Evolutionary conservation across 495 filamentous ascomycete genomes (phyloP).

Genomic region (Trichocladium antarcticum): DNA sequence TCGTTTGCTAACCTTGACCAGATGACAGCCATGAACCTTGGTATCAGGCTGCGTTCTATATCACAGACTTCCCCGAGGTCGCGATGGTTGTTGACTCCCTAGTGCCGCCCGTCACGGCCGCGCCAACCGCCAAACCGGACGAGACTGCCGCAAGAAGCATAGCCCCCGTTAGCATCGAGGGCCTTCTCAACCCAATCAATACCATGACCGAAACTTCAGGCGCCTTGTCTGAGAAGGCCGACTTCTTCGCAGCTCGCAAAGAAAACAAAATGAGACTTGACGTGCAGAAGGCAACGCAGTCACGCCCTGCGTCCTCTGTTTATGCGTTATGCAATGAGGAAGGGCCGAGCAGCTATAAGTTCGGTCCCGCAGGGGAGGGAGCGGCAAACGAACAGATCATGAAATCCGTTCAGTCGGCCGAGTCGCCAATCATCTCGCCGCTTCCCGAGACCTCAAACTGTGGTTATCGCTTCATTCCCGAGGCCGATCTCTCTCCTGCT

Average conservation of each 20-base stretch:
- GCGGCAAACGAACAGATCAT: neutral
- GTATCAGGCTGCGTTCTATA: neutral
- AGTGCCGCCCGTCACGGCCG: neutral
- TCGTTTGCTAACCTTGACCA: neutral
- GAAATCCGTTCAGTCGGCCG: no score
- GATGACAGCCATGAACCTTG: neutral
- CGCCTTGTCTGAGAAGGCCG: slow-evolving; percentile 28
- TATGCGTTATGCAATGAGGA: slow-evolving; percentile 12
- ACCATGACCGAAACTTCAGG: slow-evolving; percentile 21
- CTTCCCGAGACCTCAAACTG: neutral
- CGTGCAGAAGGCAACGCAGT: neutral
- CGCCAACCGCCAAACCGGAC: neutral
- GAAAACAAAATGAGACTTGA: slow-evolving; percentile 19
- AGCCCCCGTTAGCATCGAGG: neutral
- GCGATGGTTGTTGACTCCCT: neutral
- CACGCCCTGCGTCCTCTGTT: slow-evolving; percentile 2
- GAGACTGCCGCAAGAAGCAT: neutral
- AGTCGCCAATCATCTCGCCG: neutral
- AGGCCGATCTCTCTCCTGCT: neutral
- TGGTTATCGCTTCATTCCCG: neutral
- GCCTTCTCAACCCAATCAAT: slow-evolving; percentile 1
- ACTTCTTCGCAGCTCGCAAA: slow-evolving; percentile 33
- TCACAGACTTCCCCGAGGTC: neutral
- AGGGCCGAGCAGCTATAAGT: neutral
- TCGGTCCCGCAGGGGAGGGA: neutral